phyloP scores from a whole-genome alignment of 192 early-diverging fungal species.

The Nowakowskiella sp. region DNA sequence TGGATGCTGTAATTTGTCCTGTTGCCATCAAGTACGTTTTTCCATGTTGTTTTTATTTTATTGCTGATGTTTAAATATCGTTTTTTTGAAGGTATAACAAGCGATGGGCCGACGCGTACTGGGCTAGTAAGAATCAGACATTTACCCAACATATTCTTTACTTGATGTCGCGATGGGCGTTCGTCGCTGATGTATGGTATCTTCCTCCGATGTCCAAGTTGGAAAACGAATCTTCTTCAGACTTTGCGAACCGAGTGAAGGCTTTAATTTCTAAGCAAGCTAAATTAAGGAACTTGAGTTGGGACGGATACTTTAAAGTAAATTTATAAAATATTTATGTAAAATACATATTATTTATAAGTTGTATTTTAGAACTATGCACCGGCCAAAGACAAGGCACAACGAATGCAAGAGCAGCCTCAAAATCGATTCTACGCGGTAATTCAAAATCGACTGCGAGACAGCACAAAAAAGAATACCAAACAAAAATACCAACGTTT shows the following conservation, averaged over 20 bases:
- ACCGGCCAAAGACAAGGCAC: slow-evolving; percentile 30
- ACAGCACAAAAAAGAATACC: no score
- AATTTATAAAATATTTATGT: not conserved
- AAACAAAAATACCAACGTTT: no score
- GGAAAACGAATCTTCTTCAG: slow-evolving; percentile 28
- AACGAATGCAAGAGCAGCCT: slow-evolving; percentile 26
- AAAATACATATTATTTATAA: not conserved
- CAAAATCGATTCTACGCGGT: slow-evolving; percentile 34
- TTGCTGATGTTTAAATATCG: not conserved
- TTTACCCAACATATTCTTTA: slow-evolving; percentile 46
- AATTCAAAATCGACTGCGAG: slow-evolving; percentile 26
- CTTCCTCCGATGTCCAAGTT: slow-evolving; percentile 29
- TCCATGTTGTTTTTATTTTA: not conserved
- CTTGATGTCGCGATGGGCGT: slow-evolving; percentile 50
- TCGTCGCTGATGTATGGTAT: slow-evolving; percentile 48
- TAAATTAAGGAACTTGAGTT: slow-evolving; percentile 41
- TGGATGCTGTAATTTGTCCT: slow-evolving; percentile 39
- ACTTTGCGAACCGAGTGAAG: slow-evolving; percentile 50
- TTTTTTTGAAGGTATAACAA: slow-evolving; percentile 34
- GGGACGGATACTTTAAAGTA: slow-evolving; percentile 53
- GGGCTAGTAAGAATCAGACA: slow-evolving; percentile 43
- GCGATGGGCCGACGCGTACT: slow-evolving; percentile 45
- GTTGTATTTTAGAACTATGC: slow-evolving; percentile 19
- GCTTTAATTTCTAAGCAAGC: slow-evolving; percentile 44
- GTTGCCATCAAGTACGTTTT: slow-evolving; percentile 37